Conservation (phyloP, 257 asterid species). For the Perilla frutescens region DNA sequence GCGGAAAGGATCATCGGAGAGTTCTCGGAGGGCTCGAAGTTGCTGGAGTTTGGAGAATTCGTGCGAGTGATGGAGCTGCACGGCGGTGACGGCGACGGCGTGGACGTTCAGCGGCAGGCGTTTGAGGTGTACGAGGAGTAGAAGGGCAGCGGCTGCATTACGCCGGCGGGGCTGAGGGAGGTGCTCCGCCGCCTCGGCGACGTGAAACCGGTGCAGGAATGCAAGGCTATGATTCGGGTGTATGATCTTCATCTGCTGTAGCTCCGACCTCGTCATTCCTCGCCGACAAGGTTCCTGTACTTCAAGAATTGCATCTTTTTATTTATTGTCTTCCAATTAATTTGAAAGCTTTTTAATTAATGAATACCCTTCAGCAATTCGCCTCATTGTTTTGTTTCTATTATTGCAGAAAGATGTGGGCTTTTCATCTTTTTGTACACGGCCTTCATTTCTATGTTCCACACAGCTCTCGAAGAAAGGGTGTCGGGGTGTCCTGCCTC, state of each 20-base stretch:
- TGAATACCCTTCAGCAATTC: background rate
- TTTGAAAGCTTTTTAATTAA: background rate
- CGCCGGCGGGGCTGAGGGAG: conserved; percentile 52
- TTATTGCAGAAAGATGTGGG: conserved; percentile 65
- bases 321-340: conserved; percentile 7
- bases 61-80: conserved; percentile 39
- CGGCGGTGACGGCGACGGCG: conserved; percentile 16
- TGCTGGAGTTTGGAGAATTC: conserved; percentile 49
- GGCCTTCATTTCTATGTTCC: too few relatives aligned
- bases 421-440: background rate
- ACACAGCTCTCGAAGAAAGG: too few relatives aligned
- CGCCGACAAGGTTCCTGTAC: conserved; percentile 52
- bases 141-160: conserved; percentile 57
- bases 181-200: conserved; percentile 54
- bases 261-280: conserved; percentile 13
- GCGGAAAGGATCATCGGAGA: conserved; percentile 48
- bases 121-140: conserved; percentile 63
- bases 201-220: conserved; percentile 49
- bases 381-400: conserved; percentile 12
- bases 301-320: conserved; percentile 2
- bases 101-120: conserved; percentile 42
- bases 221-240: conserved; percentile 52
- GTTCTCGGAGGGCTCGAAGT: conserved; percentile 31
- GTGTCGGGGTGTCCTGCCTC: too few relatives aligned
- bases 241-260: conserved; percentile 62